Evolutionary conservation across 495 filamentous ascomycete species (phyloP).

Genomic region (Cryomyces antarcticus): DNA sequence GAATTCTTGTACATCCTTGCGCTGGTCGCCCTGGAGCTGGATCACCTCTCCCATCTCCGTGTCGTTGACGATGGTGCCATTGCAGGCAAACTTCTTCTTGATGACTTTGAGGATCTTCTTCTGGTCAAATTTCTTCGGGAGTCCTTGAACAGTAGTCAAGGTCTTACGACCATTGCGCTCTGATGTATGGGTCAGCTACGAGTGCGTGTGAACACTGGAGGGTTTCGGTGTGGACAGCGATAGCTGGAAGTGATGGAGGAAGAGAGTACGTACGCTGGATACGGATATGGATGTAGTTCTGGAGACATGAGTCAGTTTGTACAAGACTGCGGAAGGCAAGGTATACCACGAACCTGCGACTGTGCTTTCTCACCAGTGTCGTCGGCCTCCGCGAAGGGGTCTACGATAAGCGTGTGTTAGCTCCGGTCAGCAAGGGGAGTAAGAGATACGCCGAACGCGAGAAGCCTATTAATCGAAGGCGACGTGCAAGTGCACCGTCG

Average conservation of each 20-base stretch:
- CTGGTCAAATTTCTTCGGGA: conserved; percentile 94
- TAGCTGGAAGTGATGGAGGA: background rate
- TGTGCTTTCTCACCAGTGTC: conserved; percentile 81
- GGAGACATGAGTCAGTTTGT: no score
- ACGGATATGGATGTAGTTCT: conserved; percentile 96
- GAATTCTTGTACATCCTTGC: conserved; percentile 95
- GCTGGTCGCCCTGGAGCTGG: conserved; percentile 96
- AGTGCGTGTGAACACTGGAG: background rate
- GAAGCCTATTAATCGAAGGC: background rate
- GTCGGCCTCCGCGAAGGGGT: conserved; percentile 99
- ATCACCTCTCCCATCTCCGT: conserved; percentile 99
- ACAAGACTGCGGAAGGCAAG: no score
- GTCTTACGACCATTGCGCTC: conserved; percentile 99
- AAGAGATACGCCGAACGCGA: background rate
- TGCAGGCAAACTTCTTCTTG: conserved; percentile 99
- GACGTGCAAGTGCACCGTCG: background rate
- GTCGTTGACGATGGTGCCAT: conserved; percentile 98
- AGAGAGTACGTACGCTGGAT: conserved; percentile 70
- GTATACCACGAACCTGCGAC: conserved; percentile 31
- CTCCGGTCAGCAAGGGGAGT: background rate
- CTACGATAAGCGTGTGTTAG: conserved; percentile 22
- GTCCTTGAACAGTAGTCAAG: conserved; percentile 95
- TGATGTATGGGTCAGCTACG: conserved; percentile 16
- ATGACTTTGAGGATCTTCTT: conserved; percentile 99
- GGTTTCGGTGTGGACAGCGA: background rate